phyloP scores from a whole-genome alignment of 2,329 filamentous ascomycete genomes.

The Diaporthe vaccinii region DNA sequence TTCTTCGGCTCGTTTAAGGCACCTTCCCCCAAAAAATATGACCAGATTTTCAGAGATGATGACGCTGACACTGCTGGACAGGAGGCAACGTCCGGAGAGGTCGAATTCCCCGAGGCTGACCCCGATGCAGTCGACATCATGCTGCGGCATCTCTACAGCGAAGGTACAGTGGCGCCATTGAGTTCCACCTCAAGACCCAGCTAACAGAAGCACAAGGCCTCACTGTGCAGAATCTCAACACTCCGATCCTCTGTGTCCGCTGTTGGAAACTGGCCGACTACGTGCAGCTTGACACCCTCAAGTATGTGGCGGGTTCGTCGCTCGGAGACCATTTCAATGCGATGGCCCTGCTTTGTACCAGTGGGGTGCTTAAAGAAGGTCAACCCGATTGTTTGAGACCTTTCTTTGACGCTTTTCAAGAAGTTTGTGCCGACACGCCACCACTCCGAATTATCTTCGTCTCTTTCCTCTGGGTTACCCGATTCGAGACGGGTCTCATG shows the following conservation, averaged over 20 bases:
- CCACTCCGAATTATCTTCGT: neutral
- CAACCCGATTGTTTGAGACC: neutral
- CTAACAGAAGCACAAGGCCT: neutral
- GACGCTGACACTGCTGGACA: neutral
- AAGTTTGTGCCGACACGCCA: neutral
- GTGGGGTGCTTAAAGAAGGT: accelerated
- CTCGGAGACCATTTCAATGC: neutral
- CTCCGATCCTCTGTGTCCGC: neutral
- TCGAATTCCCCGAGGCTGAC: neutral
- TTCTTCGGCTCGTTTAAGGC: neutral
- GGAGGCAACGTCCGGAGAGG: neutral
- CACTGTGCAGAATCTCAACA: neutral
- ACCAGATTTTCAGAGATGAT: accelerated
- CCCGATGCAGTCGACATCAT: slow-evolving; percentile 52
- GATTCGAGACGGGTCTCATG: neutral
- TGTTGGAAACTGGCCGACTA: neutral
- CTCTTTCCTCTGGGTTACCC: neutral
- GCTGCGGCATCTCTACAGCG: neutral
- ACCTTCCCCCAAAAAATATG: neutral
- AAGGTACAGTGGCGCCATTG: neutral
- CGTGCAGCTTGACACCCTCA: neutral
- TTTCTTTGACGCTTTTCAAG: neutral
- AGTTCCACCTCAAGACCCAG: accelerated
- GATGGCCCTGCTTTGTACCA: neutral
- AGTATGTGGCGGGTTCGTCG: neutral